Evolutionary conservation across 2,329 filamentous ascomycete species (phyloP).

Genomic region (Apiospora pterosperma): DNA sequence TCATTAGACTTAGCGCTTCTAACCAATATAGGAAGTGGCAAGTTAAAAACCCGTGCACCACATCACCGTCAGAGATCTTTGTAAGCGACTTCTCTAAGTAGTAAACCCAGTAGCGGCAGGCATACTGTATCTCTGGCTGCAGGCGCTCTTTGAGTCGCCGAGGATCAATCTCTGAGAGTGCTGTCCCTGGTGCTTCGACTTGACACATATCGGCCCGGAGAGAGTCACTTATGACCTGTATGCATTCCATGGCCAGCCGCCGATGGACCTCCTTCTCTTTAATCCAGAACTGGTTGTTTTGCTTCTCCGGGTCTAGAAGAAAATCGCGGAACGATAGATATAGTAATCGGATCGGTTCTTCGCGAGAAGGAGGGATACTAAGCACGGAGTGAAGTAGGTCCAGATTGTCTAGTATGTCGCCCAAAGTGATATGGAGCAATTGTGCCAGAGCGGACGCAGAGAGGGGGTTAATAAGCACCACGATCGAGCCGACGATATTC

Average conservation of each 20-base stretch:
- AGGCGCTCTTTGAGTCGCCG: not conserved
- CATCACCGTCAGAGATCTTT: not conserved
- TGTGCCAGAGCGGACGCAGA: not conserved
- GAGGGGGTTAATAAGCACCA: not conserved
- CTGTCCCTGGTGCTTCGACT: not conserved
- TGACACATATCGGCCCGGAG: not conserved
- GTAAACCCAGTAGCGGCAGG: not conserved
- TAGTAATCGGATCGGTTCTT: not conserved
- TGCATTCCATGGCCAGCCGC: not conserved
- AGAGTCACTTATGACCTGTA: not conserved
- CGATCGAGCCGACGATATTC: not conserved
- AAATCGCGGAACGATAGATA: not conserved
- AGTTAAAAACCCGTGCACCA: not conserved
- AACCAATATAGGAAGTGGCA: not conserved
- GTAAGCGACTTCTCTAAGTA: not conserved
- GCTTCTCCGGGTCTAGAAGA: not conserved
- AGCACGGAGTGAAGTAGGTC: not conserved
- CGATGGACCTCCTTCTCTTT: not conserved
- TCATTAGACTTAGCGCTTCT: conserved; percentile 21
- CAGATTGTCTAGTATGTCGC: not conserved
- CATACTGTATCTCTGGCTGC: not conserved
- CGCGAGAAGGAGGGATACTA: not conserved
- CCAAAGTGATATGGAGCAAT: not conserved
- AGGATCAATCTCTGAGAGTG: not conserved
- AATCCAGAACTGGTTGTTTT: not conserved